phyloP scores from a whole-genome alignment of 495 filamentous ascomycete genomes.

The Tetracladium setigerum region DNA sequence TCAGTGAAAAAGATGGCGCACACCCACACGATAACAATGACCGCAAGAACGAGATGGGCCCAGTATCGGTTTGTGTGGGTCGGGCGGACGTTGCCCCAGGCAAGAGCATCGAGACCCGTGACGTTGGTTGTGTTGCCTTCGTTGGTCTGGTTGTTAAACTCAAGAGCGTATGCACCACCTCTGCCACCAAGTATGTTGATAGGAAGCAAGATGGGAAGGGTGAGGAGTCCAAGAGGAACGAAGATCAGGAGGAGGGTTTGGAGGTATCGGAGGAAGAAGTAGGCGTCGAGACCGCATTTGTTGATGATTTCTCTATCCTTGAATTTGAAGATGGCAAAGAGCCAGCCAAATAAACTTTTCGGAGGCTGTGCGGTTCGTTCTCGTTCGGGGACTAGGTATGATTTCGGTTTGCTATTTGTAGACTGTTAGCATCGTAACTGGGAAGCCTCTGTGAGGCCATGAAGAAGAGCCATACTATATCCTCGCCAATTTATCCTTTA shows the following conservation, averaged over 20 bases:
- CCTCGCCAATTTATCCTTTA: constrained; percentile 69
- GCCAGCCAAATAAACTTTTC: constrained; percentile 59
- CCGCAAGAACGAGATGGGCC: constrained; percentile 79
- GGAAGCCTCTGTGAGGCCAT: background rate
- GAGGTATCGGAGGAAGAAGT: constrained; percentile 94
- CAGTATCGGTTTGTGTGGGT: constrained; percentile 68
- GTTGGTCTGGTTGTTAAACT: constrained; percentile 10
- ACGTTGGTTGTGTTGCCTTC: constrained; percentile 33
- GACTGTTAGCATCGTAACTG: background rate
- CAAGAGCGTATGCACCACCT: constrained; percentile 32
- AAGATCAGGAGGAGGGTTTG: constrained; percentile 93
- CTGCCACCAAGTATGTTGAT: constrained; percentile 72
- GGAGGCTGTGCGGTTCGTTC: constrained; percentile 71
- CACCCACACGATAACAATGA: constrained; percentile 74
- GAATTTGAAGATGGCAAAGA: constrained; percentile 65
- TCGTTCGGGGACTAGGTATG: constrained; percentile 83
- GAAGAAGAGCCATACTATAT: constrained; percentile 60
- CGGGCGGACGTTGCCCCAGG: constrained; percentile 85
- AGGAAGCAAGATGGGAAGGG: constrained; percentile 81
- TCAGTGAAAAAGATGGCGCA: constrained; percentile 86
- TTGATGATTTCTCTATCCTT: constrained; percentile 83
- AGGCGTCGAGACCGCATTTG: constrained; percentile 93
- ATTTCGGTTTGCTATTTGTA: constrained; percentile 63
- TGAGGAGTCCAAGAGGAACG: constrained; percentile 65
- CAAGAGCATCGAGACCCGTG: constrained; percentile 68